These are phyloP conservation scores for Apiospora sp. DNA, from an alignment of 2,329 filamentous ascomycete species.

Conservation along the genomic window DNA sequence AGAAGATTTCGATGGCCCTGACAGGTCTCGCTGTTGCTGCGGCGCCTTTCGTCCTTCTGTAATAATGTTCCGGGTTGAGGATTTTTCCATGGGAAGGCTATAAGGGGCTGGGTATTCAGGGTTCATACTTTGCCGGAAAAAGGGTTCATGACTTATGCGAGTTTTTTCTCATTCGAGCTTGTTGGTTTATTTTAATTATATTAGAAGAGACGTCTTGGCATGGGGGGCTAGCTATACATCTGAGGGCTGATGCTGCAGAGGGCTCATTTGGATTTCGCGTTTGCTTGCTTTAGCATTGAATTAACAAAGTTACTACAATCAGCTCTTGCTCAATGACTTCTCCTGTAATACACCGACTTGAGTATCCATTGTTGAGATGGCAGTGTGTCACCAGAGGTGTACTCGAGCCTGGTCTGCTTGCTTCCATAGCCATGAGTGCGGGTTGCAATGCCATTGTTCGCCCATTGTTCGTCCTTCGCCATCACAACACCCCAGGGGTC, in stretches of 20 bases:
- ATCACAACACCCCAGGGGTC: not conserved
- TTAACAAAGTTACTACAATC: slow-evolving; percentile 17
- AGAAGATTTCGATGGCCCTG: slow-evolving; percentile 38
- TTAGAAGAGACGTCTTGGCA: slow-evolving; percentile 15
- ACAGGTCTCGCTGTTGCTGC: slow-evolving; percentile 39
- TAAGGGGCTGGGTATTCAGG: slow-evolving; percentile 12
- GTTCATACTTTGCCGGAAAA: slow-evolving; percentile 32
- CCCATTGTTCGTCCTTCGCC: not conserved
- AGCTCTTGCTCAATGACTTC: not conserved
- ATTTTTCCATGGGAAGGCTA: slow-evolving; percentile 13
- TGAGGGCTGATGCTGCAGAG: not conserved
- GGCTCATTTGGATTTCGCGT: not conserved
- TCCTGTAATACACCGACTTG: not conserved
- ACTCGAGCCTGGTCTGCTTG: not conserved
- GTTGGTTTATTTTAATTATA: slow-evolving; percentile 21
- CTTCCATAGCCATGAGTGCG: not conserved
- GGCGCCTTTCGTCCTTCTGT: slow-evolving; percentile 40
- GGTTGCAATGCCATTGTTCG: not conserved
- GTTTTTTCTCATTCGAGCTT: slow-evolving; percentile 24
- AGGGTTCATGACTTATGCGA: slow-evolving; percentile 35
- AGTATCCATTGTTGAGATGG: not conserved
- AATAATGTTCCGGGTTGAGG: slow-evolving; percentile 25
- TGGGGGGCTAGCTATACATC: not conserved
- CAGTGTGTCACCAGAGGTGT: not conserved
- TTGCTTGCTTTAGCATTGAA: slow-evolving; percentile 2